These are phyloP conservation scores for Fusarium gaditjirri DNA, from an alignment of 2,329 filamentous ascomycete species.

Conservation along the genomic window DNA sequence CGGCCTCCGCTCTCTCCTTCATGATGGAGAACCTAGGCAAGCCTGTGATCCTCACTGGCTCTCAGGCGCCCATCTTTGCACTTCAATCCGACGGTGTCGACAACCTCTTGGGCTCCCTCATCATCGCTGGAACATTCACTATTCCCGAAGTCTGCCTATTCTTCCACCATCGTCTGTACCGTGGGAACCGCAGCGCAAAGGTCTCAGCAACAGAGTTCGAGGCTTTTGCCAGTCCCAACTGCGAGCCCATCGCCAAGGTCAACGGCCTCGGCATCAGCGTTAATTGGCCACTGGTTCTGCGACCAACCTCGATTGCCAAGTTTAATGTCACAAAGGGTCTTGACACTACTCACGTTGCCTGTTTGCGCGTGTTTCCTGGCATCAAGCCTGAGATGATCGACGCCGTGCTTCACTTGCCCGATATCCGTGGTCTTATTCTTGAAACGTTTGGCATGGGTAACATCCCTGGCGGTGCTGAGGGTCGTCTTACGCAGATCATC, in stretches of 20 bases:
- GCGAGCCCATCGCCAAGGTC: conserved; percentile 81
- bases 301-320: conserved; percentile 77
- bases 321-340: conserved; percentile 80
- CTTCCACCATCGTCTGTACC: conserved; percentile 91
- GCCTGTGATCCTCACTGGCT: conserved; percentile 86
- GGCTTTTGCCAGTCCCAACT: conserved; percentile 90
- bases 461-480: conserved; percentile 83
- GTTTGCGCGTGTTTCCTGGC: conserved; percentile 89
- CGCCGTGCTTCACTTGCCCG: conserved; percentile 80
- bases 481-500: conserved; percentile 81
- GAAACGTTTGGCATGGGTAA: conserved; percentile 96
- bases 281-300: conserved; percentile 80
- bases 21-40: conserved; percentile 93
- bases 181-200: conserved; percentile 89
- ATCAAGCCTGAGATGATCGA: conserved; percentile 95
- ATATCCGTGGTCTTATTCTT: conserved; percentile 82
- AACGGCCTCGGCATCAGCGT: conserved; percentile 84
- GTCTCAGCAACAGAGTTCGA: conserved; percentile 87
- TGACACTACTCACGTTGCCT: conserved; percentile 89
- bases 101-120: conserved; percentile 87
- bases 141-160: conserved; percentile 94
- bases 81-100: conserved; percentile 92
- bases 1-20: conserved; percentile 89
- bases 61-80: conserved; percentile 87
- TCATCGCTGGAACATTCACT: conserved; percentile 91